phyloP scores from a whole-genome alignment of 2,329 filamentous ascomycete species.

The Balansia obtecta region DNA sequence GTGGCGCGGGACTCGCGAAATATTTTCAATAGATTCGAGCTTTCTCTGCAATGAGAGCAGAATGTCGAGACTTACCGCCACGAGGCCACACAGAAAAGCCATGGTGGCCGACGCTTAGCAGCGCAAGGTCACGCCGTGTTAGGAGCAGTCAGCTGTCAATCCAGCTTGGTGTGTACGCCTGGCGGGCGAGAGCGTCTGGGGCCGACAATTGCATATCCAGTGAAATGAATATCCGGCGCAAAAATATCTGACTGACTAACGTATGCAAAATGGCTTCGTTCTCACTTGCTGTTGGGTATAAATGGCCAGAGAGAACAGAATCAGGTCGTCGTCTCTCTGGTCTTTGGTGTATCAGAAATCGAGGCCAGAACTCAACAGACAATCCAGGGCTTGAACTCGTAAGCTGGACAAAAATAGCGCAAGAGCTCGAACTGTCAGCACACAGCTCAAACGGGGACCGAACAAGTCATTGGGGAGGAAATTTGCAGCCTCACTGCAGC shows the following conservation, averaged over 20 bases:
- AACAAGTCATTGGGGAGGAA: not conserved
- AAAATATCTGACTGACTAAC: not conserved
- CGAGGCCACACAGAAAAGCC: slow-evolving; percentile 13
- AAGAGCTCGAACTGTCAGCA: slow-evolving; percentile 1
- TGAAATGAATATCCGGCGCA: not conserved
- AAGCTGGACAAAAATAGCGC: not conserved
- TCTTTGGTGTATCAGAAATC: not conserved
- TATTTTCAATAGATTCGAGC: too few species aligned
- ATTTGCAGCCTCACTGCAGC: not conserved
- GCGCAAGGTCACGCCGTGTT: not conserved
- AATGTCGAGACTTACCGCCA: slow-evolving; percentile 10
- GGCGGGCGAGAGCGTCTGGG: not conserved
- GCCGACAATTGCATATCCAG: not conserved
- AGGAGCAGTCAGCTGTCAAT: not conserved
- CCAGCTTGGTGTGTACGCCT: not conserved
- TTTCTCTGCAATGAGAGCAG: not conserved
- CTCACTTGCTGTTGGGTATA: not conserved
- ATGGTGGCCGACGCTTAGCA: slow-evolving; percentile 6
- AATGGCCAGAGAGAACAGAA: not conserved
- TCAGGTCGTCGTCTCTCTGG: not conserved
- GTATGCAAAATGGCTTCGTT: not conserved
- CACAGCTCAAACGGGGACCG: not conserved
- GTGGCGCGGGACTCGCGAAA: too few species aligned
- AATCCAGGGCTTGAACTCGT: not conserved
- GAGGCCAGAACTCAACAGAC: not conserved